Base-by-base conservation (phyloP, 1,284 basidiomycete genomes). In the Stygiomarasmius scandens region DNA sequence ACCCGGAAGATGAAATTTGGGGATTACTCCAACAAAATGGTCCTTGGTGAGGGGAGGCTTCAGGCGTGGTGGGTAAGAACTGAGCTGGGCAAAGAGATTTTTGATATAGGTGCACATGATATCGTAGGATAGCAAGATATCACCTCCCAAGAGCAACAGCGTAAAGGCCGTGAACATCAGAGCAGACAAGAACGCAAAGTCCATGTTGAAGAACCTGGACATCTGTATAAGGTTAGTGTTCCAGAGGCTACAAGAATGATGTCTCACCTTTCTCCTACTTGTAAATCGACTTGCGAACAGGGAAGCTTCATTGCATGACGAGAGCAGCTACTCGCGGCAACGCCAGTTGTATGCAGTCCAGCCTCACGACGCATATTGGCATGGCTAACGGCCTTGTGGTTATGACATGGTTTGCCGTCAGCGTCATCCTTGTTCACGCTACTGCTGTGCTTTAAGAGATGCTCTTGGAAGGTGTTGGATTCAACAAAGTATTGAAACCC, bases 1-100 rank as follows among this genome's bases (percentile, higher is more conserved):
- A 3, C 25, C 61, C 16, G 38, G 56, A 20, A 62, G 54, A 47
- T 65, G 64, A 52, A 62, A 61, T 38, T 64, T 65, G 10, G 63
- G 63, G 16, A 51, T 38, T 5, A 62, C 34, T 22, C 11, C 11
- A 47, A 22, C 22, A 23, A 23, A 9, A 19, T 41, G 11, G 14
- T 41, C 38, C 29, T 32, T 32, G 4, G 38, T 12, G 6, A 41
- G 16, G n/a, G 11, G 11, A 4, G n/a, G 38, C 20, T 47, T 47
- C 5, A 47, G 45, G 20, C 23, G 45, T 6, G 9, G 9, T 3
- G 45, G 45, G 11, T 20, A 47, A 3, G 12, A 12, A n/a, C 11
- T 23, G 5, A 12, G 9, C 16, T 20, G 16, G 19, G 11, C 10
- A 47, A 47, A 47, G 22, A 47, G 45, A n/a, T 47, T 47, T 19